These are phyloP conservation scores for Cupressus sempervirens DNA, from an alignment of 75 land plant genomes.

Conservation along the genomic window DNA sequence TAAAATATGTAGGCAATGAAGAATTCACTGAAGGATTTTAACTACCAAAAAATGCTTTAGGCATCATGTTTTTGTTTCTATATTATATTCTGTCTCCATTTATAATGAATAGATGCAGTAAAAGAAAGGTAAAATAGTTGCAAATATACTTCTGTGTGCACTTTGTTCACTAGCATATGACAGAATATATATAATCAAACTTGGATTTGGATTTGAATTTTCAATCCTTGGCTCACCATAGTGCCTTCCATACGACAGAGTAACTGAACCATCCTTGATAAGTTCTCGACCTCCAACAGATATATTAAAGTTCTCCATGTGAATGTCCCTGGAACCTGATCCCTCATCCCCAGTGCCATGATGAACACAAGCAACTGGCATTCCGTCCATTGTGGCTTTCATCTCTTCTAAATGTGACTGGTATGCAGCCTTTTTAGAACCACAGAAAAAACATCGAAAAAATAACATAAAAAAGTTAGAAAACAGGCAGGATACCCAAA, in stretches of 20 bases:
- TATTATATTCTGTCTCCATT: not conserved
- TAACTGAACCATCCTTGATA: constrained; percentile 72
- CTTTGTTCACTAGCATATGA: not conserved
- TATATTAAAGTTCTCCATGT: constrained; percentile 87
- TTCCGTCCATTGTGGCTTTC: constrained; percentile 80
- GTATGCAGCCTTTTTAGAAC: constrained; percentile 58
- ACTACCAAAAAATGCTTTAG: not conserved
- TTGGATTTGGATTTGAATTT: not conserved
- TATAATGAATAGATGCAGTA: not conserved
- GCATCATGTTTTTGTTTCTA: not conserved
- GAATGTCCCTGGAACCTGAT: constrained; percentile 70
- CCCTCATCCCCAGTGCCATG: constrained; percentile 68
- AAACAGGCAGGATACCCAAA: not conserved
- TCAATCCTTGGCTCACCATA: constrained; percentile 62
- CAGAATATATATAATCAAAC: not conserved
- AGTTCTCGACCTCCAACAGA: constrained; percentile 98
- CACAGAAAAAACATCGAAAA: not conserved
- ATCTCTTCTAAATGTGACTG: constrained; percentile 90
- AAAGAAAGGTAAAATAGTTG: not conserved
- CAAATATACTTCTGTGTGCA: not conserved
- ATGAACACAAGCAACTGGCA: constrained; percentile 83
- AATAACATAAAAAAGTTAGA: not conserved
- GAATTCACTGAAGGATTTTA: no score
- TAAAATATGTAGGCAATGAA: no score
- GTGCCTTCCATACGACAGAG: constrained; percentile 93